Evolutionary conservation across 805 yeast species (phyloP).

Genomic region (Yarrowia hollandica): DNA sequence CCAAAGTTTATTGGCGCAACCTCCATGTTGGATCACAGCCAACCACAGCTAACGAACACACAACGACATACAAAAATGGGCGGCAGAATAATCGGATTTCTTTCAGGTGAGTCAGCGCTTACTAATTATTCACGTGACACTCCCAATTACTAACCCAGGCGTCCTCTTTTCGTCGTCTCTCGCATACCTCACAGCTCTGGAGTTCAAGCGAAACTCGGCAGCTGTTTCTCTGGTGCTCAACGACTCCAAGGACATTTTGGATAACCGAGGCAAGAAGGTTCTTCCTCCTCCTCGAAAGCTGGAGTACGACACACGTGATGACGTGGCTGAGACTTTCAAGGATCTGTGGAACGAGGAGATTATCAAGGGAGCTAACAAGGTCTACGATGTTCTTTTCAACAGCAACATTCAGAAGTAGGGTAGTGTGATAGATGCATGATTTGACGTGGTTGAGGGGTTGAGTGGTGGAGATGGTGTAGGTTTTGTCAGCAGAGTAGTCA

Average conservation of each 20-base stretch:
- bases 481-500: too few relatives aligned
- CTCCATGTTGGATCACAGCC: background rate
- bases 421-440: too few relatives aligned
- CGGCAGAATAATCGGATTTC: constrained; percentile 51
- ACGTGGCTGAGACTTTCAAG: constrained; percentile 59
- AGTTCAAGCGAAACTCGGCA: constrained; percentile 52
- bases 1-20: constrained; percentile 25
- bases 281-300: constrained; percentile 49
- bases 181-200: constrained; percentile 60
- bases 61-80: constrained; percentile 12
- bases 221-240: constrained; percentile 51
- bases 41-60: background rate
- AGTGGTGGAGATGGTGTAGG: background rate
- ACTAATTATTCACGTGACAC: background rate
- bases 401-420: constrained; percentile 23
- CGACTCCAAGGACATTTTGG: constrained; percentile 52
- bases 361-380: constrained; percentile 60
- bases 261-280: constrained; percentile 48
- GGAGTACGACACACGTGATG: constrained; percentile 49
- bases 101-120: constrained; percentile 50
- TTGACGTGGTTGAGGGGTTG: background rate
- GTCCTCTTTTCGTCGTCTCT: constrained; percentile 60
- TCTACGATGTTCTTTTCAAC: constrained; percentile 35
- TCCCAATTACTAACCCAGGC: constrained; percentile 47
- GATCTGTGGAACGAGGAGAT: constrained; percentile 82